phyloP scores from a whole-genome alignment of 768 basidiomycete species.

The Chalciporus piperatus region DNA sequence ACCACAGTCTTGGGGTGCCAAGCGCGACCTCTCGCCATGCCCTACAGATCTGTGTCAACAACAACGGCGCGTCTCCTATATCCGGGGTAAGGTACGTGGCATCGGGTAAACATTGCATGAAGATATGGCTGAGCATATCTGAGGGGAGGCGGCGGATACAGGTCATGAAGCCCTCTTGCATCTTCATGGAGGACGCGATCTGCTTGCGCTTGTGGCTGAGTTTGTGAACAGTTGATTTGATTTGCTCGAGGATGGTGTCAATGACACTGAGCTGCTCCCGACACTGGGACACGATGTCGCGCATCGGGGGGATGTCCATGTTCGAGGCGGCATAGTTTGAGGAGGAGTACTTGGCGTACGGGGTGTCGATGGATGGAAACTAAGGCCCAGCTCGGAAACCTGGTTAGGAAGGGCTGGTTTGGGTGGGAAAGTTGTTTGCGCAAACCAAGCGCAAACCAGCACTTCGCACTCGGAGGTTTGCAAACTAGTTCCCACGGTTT shows the following conservation, averaged over 20 bases:
- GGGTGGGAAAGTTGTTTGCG: too few species aligned
- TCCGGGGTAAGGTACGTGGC: conserved; percentile 25
- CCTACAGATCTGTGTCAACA: conserved; percentile 40
- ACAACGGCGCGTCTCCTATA: conserved; percentile 30
- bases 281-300: too few species aligned
- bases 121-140: conserved; percentile 48
- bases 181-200: conserved; percentile 14
- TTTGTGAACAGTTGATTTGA: conserved; percentile 3
- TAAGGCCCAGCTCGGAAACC: too few species aligned
- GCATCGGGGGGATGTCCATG: too few species aligned
- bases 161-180: conserved; percentile 21
- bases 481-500: too few species aligned
- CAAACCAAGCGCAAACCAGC: too few species aligned
- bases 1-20: conserved; percentile 46
- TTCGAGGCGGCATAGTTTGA: too few species aligned
- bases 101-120: conserved; percentile 34
- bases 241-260: conserved; percentile 5
- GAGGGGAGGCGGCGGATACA: conserved; percentile 38
- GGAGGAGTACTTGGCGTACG: too few species aligned
- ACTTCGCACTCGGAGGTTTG: too few species aligned
- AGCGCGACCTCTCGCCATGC: conserved; percentile 41
- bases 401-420: too few species aligned
- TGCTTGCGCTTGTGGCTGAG: conserved; percentile 9
- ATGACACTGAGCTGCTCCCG: too few species aligned
- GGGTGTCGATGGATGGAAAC: too few species aligned